Base-by-base conservation (phyloP, 2,329 filamentous ascomycete species). In the Fusarium sp. region DNA sequence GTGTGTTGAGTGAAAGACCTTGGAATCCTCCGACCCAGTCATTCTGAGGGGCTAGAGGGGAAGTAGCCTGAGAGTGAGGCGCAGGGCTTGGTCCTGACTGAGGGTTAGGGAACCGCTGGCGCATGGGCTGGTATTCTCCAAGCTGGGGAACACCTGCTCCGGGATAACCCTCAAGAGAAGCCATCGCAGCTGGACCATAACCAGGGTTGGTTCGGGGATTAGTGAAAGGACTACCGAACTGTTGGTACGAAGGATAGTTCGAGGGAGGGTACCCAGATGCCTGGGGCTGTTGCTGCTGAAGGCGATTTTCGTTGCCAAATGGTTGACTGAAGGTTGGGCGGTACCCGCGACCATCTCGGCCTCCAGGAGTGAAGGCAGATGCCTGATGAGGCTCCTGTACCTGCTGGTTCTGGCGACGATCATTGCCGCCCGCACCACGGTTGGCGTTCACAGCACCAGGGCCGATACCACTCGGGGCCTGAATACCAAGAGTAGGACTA, bases 401-500 rank as follows among this genome's bases (percentile, higher is more conserved):
- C 37, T 84, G 83, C 61, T 84, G 83, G 46, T 82, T 83, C 58
- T 84, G 81, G 34, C 86, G 85, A 59, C 87, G 84, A 42, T 88
- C 83, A 42, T 74, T 75, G 18, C 69, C 68, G 8, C 73, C 71
- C 3, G 83, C 75, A 37, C 81, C 82, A 76, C 89, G 82, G 60
- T 83, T 84, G 11, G 86, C 84, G 48, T 86, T 86, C n/a, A 92
- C 86, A 25, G 89, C 88, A 25, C 89, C 90, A 11, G 89, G 88
- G 1, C 89, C 88, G 72, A 92, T 86, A 28, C 88, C 88, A 67
- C 89, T 90, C 3, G 91, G 89, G 4, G 90, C 89, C 77, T 91
- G 90, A 23, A 94, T 83, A 27, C 91, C 91, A 50, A 93, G 84
- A 5, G 89, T 89, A 20, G 92, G 92, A 68, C 90, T 94, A 25